phyloP scores from a whole-genome alignment of 768 basidiomycete genomes.

The Phanerochaete carnosa region DNA sequence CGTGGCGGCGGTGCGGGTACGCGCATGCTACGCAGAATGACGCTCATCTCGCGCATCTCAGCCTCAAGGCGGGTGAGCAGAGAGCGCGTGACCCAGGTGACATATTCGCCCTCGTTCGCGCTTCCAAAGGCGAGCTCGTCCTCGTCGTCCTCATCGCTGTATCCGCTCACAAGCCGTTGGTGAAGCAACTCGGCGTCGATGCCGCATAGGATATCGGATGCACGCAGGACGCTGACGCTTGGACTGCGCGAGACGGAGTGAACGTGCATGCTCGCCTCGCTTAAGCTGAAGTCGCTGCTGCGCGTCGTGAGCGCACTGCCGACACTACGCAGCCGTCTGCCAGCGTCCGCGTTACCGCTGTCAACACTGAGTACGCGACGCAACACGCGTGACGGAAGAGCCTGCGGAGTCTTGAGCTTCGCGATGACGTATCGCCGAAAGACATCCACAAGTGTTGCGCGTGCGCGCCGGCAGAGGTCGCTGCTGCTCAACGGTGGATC shows the following conservation, averaged over 20 bases:
- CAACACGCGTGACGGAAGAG: not conserved
- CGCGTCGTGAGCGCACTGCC: not conserved
- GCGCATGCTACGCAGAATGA: not conserved
- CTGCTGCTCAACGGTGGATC: conserved; percentile 11
- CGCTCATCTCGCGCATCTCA: conserved; percentile 8
- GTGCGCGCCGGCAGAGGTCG: conserved; percentile 54
- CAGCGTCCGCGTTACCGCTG: not conserved
- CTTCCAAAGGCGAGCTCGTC: conserved; percentile 2
- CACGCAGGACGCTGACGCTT: not conserved
- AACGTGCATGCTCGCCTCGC: not conserved
- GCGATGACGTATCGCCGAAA: conserved; percentile 56
- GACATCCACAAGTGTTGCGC: conserved; percentile 63
- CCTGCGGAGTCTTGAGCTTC: conserved; percentile 11
- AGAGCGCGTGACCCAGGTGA: conserved; percentile 9
- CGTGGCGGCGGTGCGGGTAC: not conserved
- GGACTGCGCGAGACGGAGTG: not conserved
- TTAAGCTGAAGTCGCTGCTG: not conserved
- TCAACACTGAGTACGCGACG: not conserved
- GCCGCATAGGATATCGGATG: conserved; percentile 3
- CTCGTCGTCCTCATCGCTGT: conserved; percentile 34
- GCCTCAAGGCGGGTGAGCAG: conserved; percentile 9
- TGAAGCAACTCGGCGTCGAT: not conserved
- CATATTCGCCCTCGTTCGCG: conserved; percentile 16
- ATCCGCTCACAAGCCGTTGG: not conserved
- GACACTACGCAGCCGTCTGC: not conserved